These are phyloP conservation scores for Ophiobolus disseminans DNA, from an alignment of 2,329 filamentous ascomycete genomes.

Conservation along the genomic window DNA sequence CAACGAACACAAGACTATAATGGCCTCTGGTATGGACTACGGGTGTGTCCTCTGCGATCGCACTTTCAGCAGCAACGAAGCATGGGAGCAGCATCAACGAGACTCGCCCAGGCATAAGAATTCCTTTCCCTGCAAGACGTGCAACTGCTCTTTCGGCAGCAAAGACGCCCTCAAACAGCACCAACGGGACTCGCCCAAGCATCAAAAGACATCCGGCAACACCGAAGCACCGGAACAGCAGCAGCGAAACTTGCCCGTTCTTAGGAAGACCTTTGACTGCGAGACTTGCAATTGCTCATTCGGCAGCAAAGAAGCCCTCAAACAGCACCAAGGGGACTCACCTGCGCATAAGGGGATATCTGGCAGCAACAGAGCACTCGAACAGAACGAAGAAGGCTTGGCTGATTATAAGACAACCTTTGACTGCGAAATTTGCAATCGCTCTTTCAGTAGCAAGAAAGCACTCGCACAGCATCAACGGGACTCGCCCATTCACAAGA, in stretches of 20 bases:
- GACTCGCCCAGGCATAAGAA: no score
- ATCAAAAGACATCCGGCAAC: background rate
- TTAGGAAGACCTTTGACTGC: no score
- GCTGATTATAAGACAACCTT: background rate
- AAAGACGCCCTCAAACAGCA: background rate
- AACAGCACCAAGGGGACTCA: background rate
- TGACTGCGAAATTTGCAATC: no score
- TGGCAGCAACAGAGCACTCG: background rate
- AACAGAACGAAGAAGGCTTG: background rate
- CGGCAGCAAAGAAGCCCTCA: background rate
- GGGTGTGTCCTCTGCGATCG: background rate
- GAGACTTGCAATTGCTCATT: no score
- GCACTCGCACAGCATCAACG: background rate
- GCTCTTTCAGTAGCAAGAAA: background rate
- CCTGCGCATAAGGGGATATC: background rate
- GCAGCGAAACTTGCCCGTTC: no score
- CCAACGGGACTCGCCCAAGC: background rate
- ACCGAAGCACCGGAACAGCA: no score
- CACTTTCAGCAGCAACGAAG: no score
- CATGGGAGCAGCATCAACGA: no score
- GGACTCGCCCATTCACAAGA: slow-evolving; percentile 6
- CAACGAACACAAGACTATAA: background rate
- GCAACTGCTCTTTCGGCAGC: no score
- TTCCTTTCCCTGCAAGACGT: no score
- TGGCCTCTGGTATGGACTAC: background rate